Conservation (phyloP, 345 rosid species). For the Citrus sinensis region DVS_A1.0 CM039163.1:4642001-4642500, state of each 20-base stretch:
- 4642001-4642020: constrained; percentile 54
- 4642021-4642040: constrained; percentile 82
- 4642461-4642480: neutral
- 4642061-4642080: constrained; percentile 77
- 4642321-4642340: constrained; percentile 12
- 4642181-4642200: neutral
- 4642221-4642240: neutral
- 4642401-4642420: neutral
- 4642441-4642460: neutral
- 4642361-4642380: neutral
- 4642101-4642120: neutral
- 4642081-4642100: constrained; percentile 50
- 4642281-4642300: constrained; percentile 10
- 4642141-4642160: neutral
- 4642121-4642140: neutral
- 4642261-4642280: neutral
- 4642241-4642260: constrained; percentile 6
- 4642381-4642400: constrained; percentile 2
- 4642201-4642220: neutral
- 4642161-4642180: neutral
- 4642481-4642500: neutral
- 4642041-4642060: constrained; percentile 82
- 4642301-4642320: constrained; percentile 13
- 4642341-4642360: constrained; percentile 12
- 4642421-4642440: neutral